Evolutionary conservation across 202 grass and related monocot species (phyloP).

Genomic region (Bolboschoenoplectus hybrid): DNA sequence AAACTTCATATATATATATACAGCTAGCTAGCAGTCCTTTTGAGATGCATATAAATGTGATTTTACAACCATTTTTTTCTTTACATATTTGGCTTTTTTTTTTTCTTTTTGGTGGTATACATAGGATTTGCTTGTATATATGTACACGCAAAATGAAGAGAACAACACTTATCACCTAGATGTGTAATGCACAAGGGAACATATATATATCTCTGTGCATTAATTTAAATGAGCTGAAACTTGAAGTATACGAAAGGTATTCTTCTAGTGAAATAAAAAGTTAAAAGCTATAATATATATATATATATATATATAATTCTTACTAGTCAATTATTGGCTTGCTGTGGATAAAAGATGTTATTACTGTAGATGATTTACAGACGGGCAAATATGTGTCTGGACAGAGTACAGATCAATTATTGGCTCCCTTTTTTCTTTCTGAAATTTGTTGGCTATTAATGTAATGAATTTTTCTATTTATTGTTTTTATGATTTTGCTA

Average conservation of each 20-base stretch:
- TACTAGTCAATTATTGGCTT: neutral
- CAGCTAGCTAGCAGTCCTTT: neutral
- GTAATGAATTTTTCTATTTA: neutral
- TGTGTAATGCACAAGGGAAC: neutral
- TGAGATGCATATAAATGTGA: neutral
- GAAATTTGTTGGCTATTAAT: neutral
- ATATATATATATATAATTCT: neutral
- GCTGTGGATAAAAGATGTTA: neutral
- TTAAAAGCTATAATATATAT: neutral
- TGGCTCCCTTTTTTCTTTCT: neutral
- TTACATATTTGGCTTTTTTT: neutral
- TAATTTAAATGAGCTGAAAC: neutral
- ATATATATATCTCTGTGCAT: neutral
- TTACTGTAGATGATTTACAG: neutral
- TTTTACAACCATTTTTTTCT: neutral
- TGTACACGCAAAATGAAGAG: neutral
- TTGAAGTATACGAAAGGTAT: neutral
- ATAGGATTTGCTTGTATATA: neutral
- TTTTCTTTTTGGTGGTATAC: neutral
- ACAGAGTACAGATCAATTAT: neutral
- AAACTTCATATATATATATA: neutral
- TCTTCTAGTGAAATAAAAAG: neutral
- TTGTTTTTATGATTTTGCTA: neutral
- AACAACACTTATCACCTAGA: neutral
- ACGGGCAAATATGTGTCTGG: neutral